These are phyloP conservation scores for Panicum hallii DNA, from an alignment of 202 grass and related monocot genomes.

Conservation along the genomic window DNA sequence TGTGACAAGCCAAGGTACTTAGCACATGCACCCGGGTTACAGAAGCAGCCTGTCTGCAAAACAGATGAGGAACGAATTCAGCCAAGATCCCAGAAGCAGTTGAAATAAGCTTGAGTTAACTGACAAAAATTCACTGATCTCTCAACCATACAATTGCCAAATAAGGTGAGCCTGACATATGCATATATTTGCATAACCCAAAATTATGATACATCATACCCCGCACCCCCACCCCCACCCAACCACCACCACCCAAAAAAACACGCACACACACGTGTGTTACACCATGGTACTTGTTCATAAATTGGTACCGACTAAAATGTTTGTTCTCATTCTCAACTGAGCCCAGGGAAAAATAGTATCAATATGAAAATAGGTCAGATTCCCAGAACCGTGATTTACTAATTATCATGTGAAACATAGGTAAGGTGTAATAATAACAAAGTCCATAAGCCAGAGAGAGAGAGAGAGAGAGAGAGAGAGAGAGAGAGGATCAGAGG, in stretches of 20 bases:
- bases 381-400: neutral
- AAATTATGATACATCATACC: neutral
- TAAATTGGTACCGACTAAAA: slow-evolving; percentile 25
- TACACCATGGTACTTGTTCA: neutral
- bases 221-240: neutral
- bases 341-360: neutral
- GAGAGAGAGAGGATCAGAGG: neutral
- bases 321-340: neutral
- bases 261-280: neutral
- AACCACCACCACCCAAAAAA: neutral
- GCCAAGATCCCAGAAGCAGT: slow-evolving; percentile 1
- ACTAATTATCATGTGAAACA: slow-evolving; percentile 13
- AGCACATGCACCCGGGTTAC: slow-evolving; percentile 94
- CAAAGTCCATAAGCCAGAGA: neutral
- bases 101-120: slow-evolving; percentile 8
- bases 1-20: slow-evolving; percentile 92
- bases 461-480: neutral
- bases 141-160: slow-evolving; percentile 4
- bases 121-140: neutral
- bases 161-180: neutral
- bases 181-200: slow-evolving; percentile 16
- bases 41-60: slow-evolving; percentile 94
- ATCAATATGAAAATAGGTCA: neutral
- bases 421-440: neutral
- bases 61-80: slow-evolving; percentile 37